Evolutionary conservation across 176 grass and related monocot genomes (phyloP).

Genomic region (Raddia distichophylla): DNA sequence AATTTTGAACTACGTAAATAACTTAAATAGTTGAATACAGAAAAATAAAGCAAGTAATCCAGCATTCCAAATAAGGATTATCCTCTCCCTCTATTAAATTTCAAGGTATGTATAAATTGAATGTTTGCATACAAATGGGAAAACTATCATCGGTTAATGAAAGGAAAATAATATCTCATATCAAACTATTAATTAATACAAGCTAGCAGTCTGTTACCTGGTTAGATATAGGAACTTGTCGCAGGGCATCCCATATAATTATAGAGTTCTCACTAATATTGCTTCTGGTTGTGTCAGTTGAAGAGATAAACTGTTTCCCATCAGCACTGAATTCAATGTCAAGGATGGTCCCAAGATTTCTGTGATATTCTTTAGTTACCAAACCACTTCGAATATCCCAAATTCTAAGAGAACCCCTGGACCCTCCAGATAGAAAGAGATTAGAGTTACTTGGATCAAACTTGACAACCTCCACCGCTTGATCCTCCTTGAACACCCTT

Average conservation of each 20-base stretch:
- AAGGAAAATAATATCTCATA: constrained; percentile 2
- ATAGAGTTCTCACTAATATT: constrained; percentile 90
- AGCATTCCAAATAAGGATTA: background rate
- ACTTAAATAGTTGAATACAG: too few relatives aligned
- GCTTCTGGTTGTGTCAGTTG: constrained; percentile 83
- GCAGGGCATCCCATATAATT: constrained; percentile 75
- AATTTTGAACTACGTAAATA: background rate
- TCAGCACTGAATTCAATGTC: constrained; percentile 83
- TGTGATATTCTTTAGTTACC: constrained; percentile 63
- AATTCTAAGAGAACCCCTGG: constrained; percentile 70
- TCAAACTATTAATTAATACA: constrained; percentile 21
- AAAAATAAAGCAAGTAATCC: background rate
- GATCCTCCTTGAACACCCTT: constrained; percentile 71
- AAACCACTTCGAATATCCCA: constrained; percentile 81
- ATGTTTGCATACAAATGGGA: background rate
- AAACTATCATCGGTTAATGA: background rate
- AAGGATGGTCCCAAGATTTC: constrained; percentile 73
- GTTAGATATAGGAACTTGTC: constrained; percentile 90
- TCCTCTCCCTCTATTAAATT: background rate
- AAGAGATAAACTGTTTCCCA: constrained; percentile 85
- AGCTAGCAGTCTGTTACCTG: constrained; percentile 52
- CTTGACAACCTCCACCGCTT: constrained; percentile 79
- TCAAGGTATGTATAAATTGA: background rate
- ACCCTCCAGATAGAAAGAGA: constrained; percentile 84
- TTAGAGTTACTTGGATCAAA: constrained; percentile 65